These are phyloP conservation scores for Neofusicoccum ribis DNA, from an alignment of 2,329 filamentous ascomycete genomes.

Conservation along the genomic window DNA sequence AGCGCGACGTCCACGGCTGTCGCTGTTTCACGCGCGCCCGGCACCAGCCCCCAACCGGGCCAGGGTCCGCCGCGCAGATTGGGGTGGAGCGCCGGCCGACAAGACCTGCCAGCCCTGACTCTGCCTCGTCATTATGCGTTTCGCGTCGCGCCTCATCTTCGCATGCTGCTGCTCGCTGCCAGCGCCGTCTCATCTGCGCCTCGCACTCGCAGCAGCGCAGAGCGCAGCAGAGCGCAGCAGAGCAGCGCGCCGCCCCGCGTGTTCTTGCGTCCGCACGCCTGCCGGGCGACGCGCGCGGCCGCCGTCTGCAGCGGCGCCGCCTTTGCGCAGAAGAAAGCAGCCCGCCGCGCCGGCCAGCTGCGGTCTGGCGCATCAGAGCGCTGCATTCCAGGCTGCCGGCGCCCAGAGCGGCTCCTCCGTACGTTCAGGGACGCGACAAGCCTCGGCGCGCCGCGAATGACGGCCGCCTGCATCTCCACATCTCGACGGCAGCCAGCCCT, in stretches of 20 bases:
- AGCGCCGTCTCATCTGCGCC: neutral
- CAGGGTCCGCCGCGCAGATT: neutral
- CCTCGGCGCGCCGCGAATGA: slow-evolving; percentile 3
- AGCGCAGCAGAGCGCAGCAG: too few species aligned
- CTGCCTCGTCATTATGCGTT: neutral
- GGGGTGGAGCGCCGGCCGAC: neutral
- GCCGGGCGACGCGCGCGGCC: neutral
- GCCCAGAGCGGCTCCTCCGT: neutral
- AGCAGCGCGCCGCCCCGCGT: neutral
- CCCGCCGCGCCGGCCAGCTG: neutral
- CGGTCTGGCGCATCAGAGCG: neutral
- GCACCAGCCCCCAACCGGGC: neutral
- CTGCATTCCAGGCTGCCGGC: neutral
- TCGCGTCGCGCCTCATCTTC: neutral
- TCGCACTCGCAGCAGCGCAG: neutral
- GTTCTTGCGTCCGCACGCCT: neutral
- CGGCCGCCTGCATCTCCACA: slow-evolving; percentile 14
- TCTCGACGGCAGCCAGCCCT: slow-evolving; percentile 6
- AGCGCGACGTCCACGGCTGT: neutral
- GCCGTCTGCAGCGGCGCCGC: neutral
- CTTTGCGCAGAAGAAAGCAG: neutral
- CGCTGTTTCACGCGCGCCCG: neutral
- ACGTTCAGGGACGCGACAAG: neutral
- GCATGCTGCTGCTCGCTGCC: neutral
- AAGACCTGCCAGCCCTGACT: neutral